phyloP scores from a whole-genome alignment of 2,329 filamentous ascomycete genomes.

The Penicillium sp. region DNA sequence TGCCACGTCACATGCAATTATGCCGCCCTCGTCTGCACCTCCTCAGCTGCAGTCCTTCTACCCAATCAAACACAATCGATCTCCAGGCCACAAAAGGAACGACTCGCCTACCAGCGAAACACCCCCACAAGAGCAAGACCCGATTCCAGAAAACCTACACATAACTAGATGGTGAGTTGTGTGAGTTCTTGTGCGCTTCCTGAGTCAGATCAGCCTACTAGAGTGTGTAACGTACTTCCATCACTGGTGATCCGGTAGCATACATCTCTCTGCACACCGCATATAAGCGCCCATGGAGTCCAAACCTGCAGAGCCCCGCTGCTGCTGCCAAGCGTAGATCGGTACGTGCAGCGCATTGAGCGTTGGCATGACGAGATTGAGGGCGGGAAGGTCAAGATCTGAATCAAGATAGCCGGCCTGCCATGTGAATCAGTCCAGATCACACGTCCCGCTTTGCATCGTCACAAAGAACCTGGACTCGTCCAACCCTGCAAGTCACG shows the following conservation, averaged over 20 bases:
- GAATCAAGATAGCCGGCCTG: background rate
- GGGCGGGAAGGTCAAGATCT: background rate
- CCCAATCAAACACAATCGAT: background rate
- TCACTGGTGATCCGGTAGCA: background rate
- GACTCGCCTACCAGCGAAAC: background rate
- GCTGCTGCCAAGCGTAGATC: background rate
- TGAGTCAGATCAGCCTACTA: no score
- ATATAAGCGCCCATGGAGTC: background rate
- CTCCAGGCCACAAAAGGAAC: background rate
- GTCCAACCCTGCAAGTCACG: background rate
- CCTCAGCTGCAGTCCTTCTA: background rate
- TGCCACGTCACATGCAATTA: background rate
- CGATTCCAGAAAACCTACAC: background rate
- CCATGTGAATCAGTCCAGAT: background rate
- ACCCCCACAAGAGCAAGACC: background rate
- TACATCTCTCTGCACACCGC: background rate
- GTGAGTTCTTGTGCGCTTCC: no score
- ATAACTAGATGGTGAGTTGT: no score
- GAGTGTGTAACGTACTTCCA: background rate
- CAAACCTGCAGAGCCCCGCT: background rate
- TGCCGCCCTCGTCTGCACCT: background rate
- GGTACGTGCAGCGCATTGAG: background rate
- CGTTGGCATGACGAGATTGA: background rate
- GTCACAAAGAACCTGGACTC: background rate
- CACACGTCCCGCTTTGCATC: background rate